phyloP scores from a whole-genome alignment of 2,329 filamentous ascomycete genomes.

The Fusarium drepaniforme region DNA sequence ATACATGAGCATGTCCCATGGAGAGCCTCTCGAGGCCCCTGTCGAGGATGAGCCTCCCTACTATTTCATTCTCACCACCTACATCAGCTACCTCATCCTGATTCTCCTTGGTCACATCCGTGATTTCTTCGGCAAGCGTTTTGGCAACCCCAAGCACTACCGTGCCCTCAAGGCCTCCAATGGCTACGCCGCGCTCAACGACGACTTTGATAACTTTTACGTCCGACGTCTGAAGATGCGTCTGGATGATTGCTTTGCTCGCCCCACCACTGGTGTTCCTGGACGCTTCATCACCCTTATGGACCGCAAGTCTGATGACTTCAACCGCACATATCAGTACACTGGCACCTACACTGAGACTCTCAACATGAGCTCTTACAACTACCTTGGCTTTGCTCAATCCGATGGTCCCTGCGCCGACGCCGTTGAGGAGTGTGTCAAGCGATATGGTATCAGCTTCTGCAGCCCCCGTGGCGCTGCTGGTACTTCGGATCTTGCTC shows the following conservation, averaged over 20 bases:
- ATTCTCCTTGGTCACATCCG: conserved; percentile 96
- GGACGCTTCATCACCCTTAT: conserved; percentile 94
- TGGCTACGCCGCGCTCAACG: conserved; percentile 95
- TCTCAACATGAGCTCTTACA: conserved; percentile 99
- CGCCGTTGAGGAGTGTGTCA: conserved; percentile 86
- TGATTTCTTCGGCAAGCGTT: conserved; percentile 98
- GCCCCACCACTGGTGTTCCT: conserved; percentile 92
- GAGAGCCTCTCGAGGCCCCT: conserved; percentile 82
- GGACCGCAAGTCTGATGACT: conserved; percentile 90
- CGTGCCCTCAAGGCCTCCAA: conserved; percentile 84
- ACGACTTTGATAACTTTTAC: conserved; percentile 99
- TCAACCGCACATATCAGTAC: conserved; percentile 90
- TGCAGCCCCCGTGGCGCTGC: conserved; percentile 86
- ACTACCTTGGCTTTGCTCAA: conserved; percentile 98
- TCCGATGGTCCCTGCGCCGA: conserved; percentile 97
- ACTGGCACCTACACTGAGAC: conserved; percentile 94
- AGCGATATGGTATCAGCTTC: conserved; percentile 86
- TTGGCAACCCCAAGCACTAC: conserved; percentile 86
- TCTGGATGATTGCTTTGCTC: conserved; percentile 96
- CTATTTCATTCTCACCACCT: conserved; percentile 96
- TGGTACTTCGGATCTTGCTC: conserved; percentile 87
- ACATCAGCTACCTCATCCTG: conserved; percentile 96
- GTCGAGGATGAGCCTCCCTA: conserved; percentile 96
- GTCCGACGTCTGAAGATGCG: conserved; percentile 91
- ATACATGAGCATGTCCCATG: conserved; percentile 90